Percentiles rank a stretch among this genome's conserved stretches.
phyloP scores from a whole-genome alignment of 73 alveolate species.

The Paramecium pentaurelia region DNA sequence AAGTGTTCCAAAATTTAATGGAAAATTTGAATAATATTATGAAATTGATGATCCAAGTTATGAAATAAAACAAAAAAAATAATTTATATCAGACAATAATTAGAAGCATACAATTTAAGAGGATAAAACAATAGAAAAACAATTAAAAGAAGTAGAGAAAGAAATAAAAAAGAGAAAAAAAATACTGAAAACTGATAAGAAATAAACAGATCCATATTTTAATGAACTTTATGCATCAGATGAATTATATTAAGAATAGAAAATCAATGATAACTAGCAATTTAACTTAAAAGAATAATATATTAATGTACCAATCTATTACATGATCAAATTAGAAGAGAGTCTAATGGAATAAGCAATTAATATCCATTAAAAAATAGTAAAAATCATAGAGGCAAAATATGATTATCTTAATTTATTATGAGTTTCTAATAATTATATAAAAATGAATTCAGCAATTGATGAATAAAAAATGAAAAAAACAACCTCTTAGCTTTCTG shows the following conservation, averaged over 20 bases:
- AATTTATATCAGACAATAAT: background rate
- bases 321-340: background rate
- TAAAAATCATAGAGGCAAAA: background rate
- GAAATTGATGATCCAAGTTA: background rate
- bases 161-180: background rate
- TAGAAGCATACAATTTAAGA: background rate
- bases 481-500: background rate
- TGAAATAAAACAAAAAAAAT: background rate
- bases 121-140: background rate
- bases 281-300: background rate
- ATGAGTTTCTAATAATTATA: background rate
- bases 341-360: background rate
- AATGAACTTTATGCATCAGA: background rate
- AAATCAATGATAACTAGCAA: background rate
- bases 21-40: background rate
- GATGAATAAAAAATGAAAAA: background rate
- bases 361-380: background rate
- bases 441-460: background rate
- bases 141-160: background rate
- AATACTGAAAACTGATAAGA: background rate
- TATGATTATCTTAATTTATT: slow-evolving; percentile 1
- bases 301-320: background rate
- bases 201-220: background rate
- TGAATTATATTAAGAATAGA: background rate
- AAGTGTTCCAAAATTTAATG: background rate